Evolutionary conservation across 1,284 basidiomycete species (phyloP).

Genomic region (Hortiboletus rubellus): DNA sequence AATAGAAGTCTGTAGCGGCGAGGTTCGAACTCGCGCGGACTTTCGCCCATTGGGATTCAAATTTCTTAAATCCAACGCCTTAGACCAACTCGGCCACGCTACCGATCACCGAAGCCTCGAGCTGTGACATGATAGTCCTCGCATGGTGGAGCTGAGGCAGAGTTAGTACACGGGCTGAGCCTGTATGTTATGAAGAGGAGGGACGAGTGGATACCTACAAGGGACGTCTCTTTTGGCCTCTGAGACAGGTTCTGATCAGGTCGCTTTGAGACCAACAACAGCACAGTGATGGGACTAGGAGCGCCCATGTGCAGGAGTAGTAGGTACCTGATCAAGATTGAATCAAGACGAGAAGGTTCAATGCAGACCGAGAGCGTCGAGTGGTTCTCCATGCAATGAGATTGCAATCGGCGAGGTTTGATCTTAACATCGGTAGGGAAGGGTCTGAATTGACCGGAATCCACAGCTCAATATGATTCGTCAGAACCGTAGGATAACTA

Average conservation of each 20-base stretch:
- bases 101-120: constrained; percentile 39
- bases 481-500: constrained; percentile 1
- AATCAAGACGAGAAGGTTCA: background rate
- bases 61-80: constrained; percentile 79
- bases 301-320: no score
- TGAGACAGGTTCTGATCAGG: no score
- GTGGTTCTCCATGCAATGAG: background rate
- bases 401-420: background rate
- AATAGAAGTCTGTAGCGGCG: constrained; percentile 59
- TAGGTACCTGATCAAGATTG: background rate
- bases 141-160: background rate
- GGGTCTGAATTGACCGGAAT: background rate
- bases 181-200: no score
- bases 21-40: constrained; percentile 83
- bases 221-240: no score
- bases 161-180: no score
- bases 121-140: background rate
- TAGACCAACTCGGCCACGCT: constrained; percentile 81
- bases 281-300: no score
- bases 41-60: constrained; percentile 74
- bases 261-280: background rate
- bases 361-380: background rate
- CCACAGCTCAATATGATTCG: background rate
- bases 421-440: background rate
- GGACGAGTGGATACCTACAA: no score